Base-by-base conservation (phyloP, 108 stramenopile genomes). In the Pseudonitzschia delicatissima region DNA sequence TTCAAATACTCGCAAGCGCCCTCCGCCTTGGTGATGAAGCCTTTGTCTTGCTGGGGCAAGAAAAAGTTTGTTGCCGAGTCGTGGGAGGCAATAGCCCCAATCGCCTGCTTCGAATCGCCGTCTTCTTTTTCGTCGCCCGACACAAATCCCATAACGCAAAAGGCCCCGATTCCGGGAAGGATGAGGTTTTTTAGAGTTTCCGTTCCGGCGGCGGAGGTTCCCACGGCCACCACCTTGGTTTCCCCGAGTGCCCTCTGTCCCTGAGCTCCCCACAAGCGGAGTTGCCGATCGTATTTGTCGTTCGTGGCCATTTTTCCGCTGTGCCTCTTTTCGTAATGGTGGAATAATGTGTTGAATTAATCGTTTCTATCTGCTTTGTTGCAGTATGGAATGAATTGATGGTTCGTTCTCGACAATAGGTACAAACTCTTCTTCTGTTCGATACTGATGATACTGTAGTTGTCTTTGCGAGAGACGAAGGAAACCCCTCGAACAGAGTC, bases 231-330 rank as follows among this genome's bases (percentile, higher is more conserved):
- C 18, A 94, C 80, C 50, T 72, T 63, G 53, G 89, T 87, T 39
- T 83, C 80, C 1, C 76, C 73, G 17, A 94, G 74, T 17, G 86
- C 81, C 1, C 57, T 35, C 31, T 99, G 99, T 8, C 99, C 99
- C 13, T 90, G 66, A 37, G 95, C 80, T 25, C 98, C 98, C 99
- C 99, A 99, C 39, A 99, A 91, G 8, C 99, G 93, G 36, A 98
- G 90, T 79, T 99, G 99, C 9, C 99, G 88, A 86, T 99, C 99
- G 80, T 99, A 99, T 75, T 99, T 99, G 79, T 98, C 79, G 59
- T 67, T 74, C 20, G 95, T 96, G 13, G 93, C 91, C 93, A 90
- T 93, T n/a, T n/a, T n/a, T n/a, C n/a, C n/a, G n/a, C n/a, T n/a
- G n/a, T n/a, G n/a, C n/a, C n/a, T n/a, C n/a, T n/a, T n/a, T n/a